Evolutionary conservation across 495 filamentous ascomycete species (phyloP).

Genomic region (Xylona heveae): DNA sequence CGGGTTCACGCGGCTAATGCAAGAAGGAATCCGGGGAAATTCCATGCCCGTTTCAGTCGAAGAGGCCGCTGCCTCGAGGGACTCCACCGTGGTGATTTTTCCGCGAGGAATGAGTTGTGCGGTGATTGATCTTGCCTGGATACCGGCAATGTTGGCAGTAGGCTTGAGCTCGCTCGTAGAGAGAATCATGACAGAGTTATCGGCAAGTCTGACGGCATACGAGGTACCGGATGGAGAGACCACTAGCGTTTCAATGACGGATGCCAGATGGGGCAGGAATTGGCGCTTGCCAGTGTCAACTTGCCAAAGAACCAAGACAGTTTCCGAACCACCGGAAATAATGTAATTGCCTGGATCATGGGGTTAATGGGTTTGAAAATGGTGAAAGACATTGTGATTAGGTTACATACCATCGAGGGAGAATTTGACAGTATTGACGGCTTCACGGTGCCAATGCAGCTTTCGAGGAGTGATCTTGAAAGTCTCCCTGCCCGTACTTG

Average conservation of each 20-base stretch:
- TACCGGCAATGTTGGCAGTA: slow-evolving; percentile 56
- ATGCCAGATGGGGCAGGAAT: slow-evolving; percentile 70
- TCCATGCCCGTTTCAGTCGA: background rate
- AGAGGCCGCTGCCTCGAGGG: slow-evolving; percentile 1
- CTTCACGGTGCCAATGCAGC: slow-evolving; percentile 80
- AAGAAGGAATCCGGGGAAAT: slow-evolving; percentile 1
- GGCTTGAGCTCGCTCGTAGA: slow-evolving; percentile 75
- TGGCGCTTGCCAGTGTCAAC: slow-evolving; percentile 63
- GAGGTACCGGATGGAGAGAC: slow-evolving; percentile 59
- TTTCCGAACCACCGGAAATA: slow-evolving; percentile 79
- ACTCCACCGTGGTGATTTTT: slow-evolving; percentile 1
- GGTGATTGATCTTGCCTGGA: slow-evolving; percentile 33
- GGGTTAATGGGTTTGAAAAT: slow-evolving; percentile 1
- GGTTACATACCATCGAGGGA: slow-evolving; percentile 58
- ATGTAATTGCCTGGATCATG: slow-evolving; percentile 62
- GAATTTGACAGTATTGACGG: slow-evolving; percentile 66
- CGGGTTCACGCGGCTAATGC: slow-evolving; percentile 5
- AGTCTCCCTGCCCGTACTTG: slow-evolving; percentile 2
- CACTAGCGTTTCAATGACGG: slow-evolving; percentile 59
- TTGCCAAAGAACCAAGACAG: slow-evolving; percentile 89
- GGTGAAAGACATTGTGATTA: background rate
- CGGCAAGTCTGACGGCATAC: slow-evolving; percentile 65
- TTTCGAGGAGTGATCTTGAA: slow-evolving; percentile 18
- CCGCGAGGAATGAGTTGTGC: slow-evolving; percentile 14
- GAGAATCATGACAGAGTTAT: slow-evolving; percentile 75